phyloP scores from a whole-genome alignment of 2,329 filamentous ascomycete genomes.

The Colletotrichum sp. region DNA sequence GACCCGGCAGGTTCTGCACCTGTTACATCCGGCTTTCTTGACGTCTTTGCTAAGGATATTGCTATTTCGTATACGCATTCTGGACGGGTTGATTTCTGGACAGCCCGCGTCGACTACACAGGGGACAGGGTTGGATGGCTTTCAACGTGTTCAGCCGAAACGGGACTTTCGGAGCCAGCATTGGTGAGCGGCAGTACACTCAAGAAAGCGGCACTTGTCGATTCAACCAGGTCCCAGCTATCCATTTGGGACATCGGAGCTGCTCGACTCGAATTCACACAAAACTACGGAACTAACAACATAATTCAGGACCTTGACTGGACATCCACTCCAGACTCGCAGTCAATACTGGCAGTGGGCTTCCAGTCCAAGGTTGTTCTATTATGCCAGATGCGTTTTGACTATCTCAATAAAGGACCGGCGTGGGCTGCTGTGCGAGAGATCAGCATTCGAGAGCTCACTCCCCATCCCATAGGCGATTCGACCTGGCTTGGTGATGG shows the following conservation, averaged over 20 bases:
- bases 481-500: slow-evolving; percentile 90
- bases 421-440: slow-evolving; percentile 88
- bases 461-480: slow-evolving; percentile 89
- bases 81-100: slow-evolving; percentile 84
- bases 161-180: slow-evolving; percentile 73
- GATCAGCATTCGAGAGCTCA: slow-evolving; percentile 80
- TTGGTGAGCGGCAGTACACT: slow-evolving; percentile 86
- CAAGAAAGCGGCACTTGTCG: slow-evolving; percentile 85
- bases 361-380: slow-evolving; percentile 86
- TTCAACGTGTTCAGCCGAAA: slow-evolving; percentile 81
- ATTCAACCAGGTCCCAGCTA: slow-evolving; percentile 72
- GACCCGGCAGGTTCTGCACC: slow-evolving; percentile 81
- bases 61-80: slow-evolving; percentile 82
- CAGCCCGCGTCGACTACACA: slow-evolving; percentile 71
- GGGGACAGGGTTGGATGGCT: slow-evolving; percentile 77
- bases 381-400: slow-evolving; percentile 86
- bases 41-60: slow-evolving; percentile 85
- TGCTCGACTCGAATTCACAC: slow-evolving; percentile 80
- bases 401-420: slow-evolving; percentile 87
- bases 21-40: slow-evolving; percentile 77
- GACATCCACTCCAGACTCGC: slow-evolving; percentile 88
- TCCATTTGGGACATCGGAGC: slow-evolving; percentile 92
- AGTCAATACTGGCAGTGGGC: slow-evolving; percentile 90
- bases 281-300: slow-evolving; percentile 75
- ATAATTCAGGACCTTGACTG: slow-evolving; percentile 88